phyloP scores from a whole-genome alignment of 257 asterid species.

The Parsonsia alboflavescens region DNA sequence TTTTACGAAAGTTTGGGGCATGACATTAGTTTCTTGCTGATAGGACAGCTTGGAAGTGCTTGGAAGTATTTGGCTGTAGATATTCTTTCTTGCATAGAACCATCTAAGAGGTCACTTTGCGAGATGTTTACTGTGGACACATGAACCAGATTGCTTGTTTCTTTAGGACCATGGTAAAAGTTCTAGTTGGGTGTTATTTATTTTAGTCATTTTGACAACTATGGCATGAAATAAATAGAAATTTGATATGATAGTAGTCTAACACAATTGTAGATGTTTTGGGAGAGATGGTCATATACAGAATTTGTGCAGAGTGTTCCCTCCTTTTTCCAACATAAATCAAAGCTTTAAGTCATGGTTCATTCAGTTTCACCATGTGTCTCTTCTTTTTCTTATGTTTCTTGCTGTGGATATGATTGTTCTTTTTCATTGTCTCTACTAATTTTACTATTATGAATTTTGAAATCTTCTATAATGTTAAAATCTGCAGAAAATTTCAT shows the following conservation, averaged over 20 bases:
- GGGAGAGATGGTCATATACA: background rate
- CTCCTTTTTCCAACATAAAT: background rate
- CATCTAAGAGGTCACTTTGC: background rate
- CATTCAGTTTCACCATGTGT: slow-evolving; percentile 1
- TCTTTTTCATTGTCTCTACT: background rate
- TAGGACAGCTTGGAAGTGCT: too few relatives aligned
- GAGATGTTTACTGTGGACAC: background rate
- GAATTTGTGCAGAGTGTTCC: background rate
- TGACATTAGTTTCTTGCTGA: background rate
- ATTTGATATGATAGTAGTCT: background rate
- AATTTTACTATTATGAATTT: too few relatives aligned
- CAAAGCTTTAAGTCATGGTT: background rate
- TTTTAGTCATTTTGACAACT: background rate
- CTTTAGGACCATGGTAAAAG: too few relatives aligned
- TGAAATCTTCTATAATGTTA: background rate
- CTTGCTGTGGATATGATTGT: background rate
- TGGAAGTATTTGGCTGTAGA: background rate
- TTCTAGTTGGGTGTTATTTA: background rate
- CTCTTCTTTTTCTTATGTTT: background rate
- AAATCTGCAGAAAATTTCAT: background rate
- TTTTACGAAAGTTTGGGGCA: background rate
- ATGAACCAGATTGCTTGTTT: background rate
- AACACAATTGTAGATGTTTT: background rate
- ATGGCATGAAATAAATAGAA: background rate
- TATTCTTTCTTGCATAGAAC: background rate